Evolutionary conservation across 148 eudicot genomes (phyloP).

Genomic region (Chenopodium suecicum): DNA sequence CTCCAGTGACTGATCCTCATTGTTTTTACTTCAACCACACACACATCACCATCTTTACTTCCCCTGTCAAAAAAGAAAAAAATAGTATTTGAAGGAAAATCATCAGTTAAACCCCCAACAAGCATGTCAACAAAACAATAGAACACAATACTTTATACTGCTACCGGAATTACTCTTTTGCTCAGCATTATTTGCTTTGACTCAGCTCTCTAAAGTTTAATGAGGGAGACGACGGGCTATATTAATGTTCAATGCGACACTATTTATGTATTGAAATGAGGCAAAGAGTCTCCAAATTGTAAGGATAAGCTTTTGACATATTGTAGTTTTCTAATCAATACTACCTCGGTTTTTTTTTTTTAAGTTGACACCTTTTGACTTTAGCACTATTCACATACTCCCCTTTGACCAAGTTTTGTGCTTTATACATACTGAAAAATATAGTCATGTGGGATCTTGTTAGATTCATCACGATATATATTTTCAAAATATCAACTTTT

Average conservation of each 20-base stretch:
- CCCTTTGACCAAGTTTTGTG: too few relatives aligned
- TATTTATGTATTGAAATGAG: too few relatives aligned
- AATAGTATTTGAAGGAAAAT: background rate
- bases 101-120: background rate
- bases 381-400: too few relatives aligned
- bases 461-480: too few relatives aligned
- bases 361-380: too few relatives aligned
- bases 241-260: background rate
- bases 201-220: background rate
- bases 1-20: constrained; percentile 87
- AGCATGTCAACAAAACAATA: background rate
- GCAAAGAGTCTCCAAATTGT: background rate
- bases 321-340: background rate
- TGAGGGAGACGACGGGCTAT: background rate
- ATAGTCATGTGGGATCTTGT: too few relatives aligned
- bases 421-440: too few relatives aligned
- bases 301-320: background rate
- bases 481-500: too few relatives aligned
- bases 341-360: too few relatives aligned
- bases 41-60: constrained; percentile 94
- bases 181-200: background rate
- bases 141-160: background rate
- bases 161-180: background rate
- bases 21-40: constrained; percentile 78
- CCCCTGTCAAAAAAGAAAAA: constrained; percentile 46